Percentiles rank a stretch among this genome's conserved stretches.
Evolutionary conservation across 2,329 filamentous ascomycete genomes (phyloP).

Genomic region (Aspergillus sp.): DNA sequence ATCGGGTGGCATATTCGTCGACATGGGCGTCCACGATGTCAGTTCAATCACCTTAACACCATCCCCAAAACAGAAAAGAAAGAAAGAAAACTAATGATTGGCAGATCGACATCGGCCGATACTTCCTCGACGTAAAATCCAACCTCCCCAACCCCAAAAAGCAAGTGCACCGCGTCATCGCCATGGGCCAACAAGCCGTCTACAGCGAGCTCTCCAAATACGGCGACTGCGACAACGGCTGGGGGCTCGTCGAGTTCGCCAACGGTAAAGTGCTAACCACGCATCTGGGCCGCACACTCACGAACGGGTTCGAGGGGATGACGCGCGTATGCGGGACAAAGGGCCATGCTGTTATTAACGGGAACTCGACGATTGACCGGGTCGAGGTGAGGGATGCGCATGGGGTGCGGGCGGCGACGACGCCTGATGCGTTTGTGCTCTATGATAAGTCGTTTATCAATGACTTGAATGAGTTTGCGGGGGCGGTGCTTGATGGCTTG

Average conservation of each 20-base stretch:
- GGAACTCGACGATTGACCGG: neutral
- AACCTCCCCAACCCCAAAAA: conserved; percentile 7
- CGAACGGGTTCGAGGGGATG: conserved; percentile 35
- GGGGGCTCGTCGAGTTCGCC: conserved; percentile 38
- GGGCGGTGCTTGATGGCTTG: conserved; percentile 3
- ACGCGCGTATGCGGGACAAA: conserved; percentile 32
- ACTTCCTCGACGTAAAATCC: conserved; percentile 9
- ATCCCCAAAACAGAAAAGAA: too few relatives aligned
- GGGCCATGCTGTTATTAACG: too few relatives aligned
- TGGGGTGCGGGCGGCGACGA: neutral
- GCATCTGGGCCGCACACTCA: conserved; percentile 37
- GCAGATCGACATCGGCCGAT: conserved; percentile 7
- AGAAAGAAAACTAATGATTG: too few relatives aligned
- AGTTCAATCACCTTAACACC: conserved; percentile 4
- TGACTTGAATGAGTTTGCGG: conserved; percentile 8
- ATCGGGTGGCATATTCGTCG: conserved; percentile 35
- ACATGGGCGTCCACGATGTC: conserved; percentile 34
- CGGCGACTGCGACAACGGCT: conserved; percentile 21
- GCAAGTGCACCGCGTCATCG: conserved; percentile 11
- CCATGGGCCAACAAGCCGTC: conserved; percentile 7
- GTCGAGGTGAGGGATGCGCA: neutral
- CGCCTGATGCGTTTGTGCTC: conserved; percentile 8
- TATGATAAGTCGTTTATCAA: conserved; percentile 8
- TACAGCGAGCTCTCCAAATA: conserved; percentile 8
- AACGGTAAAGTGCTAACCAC: conserved; percentile 39